phyloP scores from a whole-genome alignment of 1,284 basidiomycete species.

The Baeospora myosura region DNA sequence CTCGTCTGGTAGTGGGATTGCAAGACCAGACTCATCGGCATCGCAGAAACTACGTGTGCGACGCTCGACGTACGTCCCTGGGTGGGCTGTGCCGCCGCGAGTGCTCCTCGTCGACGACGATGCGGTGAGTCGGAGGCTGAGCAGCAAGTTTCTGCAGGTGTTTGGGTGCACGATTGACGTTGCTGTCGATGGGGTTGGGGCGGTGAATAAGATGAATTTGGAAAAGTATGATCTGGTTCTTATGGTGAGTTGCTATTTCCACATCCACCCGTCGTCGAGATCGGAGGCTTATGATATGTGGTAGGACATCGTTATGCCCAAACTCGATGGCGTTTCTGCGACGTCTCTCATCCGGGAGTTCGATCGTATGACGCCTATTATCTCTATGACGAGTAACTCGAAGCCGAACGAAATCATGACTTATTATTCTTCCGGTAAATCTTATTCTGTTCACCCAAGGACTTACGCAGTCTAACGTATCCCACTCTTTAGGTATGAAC shows the following conservation, averaged over 20 bases:
- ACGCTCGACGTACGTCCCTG: constrained; percentile 76
- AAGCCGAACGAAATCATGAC: constrained; percentile 87
- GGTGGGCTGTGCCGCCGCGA: constrained; percentile 80
- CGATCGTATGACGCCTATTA: constrained; percentile 91
- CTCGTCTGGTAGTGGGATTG: background rate
- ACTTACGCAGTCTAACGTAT: background rate
- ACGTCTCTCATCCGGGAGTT: constrained; percentile 92
- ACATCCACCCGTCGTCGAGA: constrained; percentile 5
- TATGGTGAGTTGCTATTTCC: constrained; percentile 58
- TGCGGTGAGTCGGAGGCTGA: constrained; percentile 80
- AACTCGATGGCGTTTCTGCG: constrained; percentile 84
- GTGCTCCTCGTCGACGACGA: constrained; percentile 95
- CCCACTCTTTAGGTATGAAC: constrained; percentile 73
- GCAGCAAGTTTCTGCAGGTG: constrained; percentile 90
- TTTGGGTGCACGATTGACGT: constrained; percentile 94
- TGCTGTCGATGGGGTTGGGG: constrained; percentile 88
- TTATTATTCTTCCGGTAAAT: constrained; percentile 73
- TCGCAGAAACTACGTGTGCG: constrained; percentile 53
- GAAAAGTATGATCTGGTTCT: constrained; percentile 92
- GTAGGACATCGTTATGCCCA: constrained; percentile 94
- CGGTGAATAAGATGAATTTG: constrained; percentile 93
- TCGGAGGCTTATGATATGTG: constrained; percentile 8
- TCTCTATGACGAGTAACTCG: constrained; percentile 94
- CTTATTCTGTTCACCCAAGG: background rate
- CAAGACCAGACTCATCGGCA: constrained; percentile 5